Percentiles rank a stretch among this genome's conserved stretches.
phyloP scores from a whole-genome alignment of 2,329 filamentous ascomycete species.

The Aspergillus sp. region DNA sequence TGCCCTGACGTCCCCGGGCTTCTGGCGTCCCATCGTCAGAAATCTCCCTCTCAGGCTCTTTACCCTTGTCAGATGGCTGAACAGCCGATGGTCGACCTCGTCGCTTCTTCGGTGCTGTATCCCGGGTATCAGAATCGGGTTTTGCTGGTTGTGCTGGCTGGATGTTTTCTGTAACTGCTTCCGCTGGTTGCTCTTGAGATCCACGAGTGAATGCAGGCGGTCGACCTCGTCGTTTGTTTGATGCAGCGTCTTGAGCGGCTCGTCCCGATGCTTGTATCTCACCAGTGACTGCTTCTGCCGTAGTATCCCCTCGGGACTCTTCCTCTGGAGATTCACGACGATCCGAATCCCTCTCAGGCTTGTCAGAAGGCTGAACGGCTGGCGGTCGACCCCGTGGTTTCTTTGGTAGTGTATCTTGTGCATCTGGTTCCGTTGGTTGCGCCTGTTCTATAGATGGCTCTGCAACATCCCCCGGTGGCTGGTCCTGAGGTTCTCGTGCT shows the following conservation, averaged over 20 bases:
- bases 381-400: not conserved
- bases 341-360: not conserved
- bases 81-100: not conserved
- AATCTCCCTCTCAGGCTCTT: not conserved
- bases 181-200: not conserved
- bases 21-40: not conserved
- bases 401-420: no score
- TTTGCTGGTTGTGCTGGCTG: not conserved
- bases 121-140: no score
- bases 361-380: not conserved
- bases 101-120: not conserved
- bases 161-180: not conserved
- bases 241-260: not conserved
- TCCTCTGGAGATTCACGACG: not conserved
- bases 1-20: conserved; percentile 4
- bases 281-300: not conserved
- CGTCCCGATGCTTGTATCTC: not conserved
- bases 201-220: not conserved
- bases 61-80: not conserved
- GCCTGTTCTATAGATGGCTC: not conserved
- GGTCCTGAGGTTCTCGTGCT: not conserved
- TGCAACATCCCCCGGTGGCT: not conserved
- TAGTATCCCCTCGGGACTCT: not conserved
- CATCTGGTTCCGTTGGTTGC: not conserved
- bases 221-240: not conserved